phyloP scores from a whole-genome alignment of 73 alveolate species.

The Tetrahymena borealis region DNA sequence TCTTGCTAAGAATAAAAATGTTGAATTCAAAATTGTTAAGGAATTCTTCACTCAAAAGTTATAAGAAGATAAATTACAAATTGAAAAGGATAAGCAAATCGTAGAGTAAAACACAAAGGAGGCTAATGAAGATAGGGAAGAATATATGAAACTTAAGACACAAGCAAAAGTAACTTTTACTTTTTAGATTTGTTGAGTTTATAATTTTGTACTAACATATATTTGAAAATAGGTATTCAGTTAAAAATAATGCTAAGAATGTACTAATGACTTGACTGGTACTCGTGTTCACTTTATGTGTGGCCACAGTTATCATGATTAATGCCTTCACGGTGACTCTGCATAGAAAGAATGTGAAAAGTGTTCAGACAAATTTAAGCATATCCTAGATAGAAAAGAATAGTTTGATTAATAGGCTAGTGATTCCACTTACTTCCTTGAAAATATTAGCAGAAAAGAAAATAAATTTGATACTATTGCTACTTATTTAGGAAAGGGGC shows the following conservation, averaged over 20 bases:
- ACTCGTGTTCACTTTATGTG: slow-evolving; percentile 80
- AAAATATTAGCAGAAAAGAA: slow-evolving; percentile 58
- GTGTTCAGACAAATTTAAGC: slow-evolving; percentile 15
- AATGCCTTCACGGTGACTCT: slow-evolving; percentile 45
- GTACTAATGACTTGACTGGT: slow-evolving; percentile 49
- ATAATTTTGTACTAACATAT: background rate
- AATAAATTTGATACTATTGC: slow-evolving; percentile 69
- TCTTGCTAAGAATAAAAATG: slow-evolving; percentile 33
- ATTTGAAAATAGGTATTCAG: slow-evolving; percentile 16
- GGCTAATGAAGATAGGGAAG: slow-evolving; percentile 15
- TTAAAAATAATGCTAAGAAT: slow-evolving; percentile 52
- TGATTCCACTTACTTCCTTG: slow-evolving; percentile 74
- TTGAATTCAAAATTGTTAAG: slow-evolving; percentile 28
- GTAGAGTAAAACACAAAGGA: slow-evolving; percentile 26
- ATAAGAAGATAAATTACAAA: slow-evolving; percentile 22
- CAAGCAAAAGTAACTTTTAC: slow-evolving; percentile 26
- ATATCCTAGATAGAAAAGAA: slow-evolving; percentile 31
- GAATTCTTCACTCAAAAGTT: slow-evolving; percentile 10
- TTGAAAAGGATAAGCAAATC: slow-evolving; percentile 14
- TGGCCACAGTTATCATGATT: slow-evolving; percentile 70
- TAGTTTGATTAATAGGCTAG: slow-evolving; percentile 57
- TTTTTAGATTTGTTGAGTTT: background rate
- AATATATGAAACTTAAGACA: slow-evolving; percentile 28
- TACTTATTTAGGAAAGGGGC: slow-evolving; percentile 62
- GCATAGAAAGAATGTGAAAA: slow-evolving; percentile 19